Base-by-base conservation (phyloP, 2,329 filamentous ascomycete genomes). In the Monosporascus sp. region DNA sequence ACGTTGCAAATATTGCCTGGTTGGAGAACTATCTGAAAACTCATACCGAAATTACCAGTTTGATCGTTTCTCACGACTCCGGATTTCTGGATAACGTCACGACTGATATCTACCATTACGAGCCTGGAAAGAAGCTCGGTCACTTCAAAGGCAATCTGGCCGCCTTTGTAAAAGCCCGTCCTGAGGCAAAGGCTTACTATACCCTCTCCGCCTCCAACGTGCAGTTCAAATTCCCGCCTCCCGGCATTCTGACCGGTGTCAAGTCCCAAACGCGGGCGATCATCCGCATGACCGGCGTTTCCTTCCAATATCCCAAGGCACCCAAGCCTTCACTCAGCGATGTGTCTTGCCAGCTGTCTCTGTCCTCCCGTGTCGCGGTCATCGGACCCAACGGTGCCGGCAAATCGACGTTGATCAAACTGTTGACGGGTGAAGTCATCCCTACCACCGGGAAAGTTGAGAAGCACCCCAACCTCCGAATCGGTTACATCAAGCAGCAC, bases 401-500 rank as follows among this genome's bases (percentile, higher is more conserved):
- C 69, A 99, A 99, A 75, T 97, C 93, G 14, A 99, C 94, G 0
- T 84, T 99, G 58, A 97, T 99, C 77, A 99, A 99, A 78, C 80
- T 99, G 55, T 80, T 99, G 54, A 99, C 94, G 11, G 94, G 93
- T 62, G 94, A 97, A 72, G 84, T 86, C 20, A 87, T 97, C 60
- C 94, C 90, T 17, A 88, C 88, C 58, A 74, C 74, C 20, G 94
- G 94, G 58, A 90, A 86, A 69, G 94, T 99, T 24, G 92, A 97
- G 79, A 97, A 97, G 79, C 94, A 99, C 72, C 94, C 94, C 62
- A 99, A 99, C 72, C 76, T 99, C 67, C 92, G 94, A 80, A 97
- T 99, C 65, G 94, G 94, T 52, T 99, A 99, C 78, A 97, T 99
- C 78, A 97, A 97, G 78, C 94, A 99, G 78, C 94, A 99, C 73